Evolutionary conservation across 768 basidiomycete species (phyloP), one percentile per base, ranked within the genome.

Genomic region (Rubroboletus pulcherrimus): DNA sequence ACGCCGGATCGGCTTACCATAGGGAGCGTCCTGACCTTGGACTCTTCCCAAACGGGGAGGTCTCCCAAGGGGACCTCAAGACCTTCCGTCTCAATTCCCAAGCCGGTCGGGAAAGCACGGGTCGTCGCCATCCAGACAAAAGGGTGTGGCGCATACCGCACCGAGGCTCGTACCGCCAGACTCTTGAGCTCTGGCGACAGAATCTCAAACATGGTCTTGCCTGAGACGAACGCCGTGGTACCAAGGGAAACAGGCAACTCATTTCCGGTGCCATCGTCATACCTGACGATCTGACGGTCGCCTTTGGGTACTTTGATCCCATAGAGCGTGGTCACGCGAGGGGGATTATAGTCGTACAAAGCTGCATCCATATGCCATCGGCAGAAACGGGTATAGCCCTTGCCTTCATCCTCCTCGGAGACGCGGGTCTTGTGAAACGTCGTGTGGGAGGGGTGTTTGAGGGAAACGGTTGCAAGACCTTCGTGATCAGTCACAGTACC

Each of bases 311-410:
- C 86, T 3, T 63, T 75, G 57, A 94, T 77, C 1, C 84, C 90
- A 61, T 91, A 93, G n/a, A 94, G 81, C 0, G 92, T 90, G 7
- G 93, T 94, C 40, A 90, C 93, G 59, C 80, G 86, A 4, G 92
- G 92, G n/a, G 89, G 89, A n/a, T 82, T 81, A 12, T 87, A 77
- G 53, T 86, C 82, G 66, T 89, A 90, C 37, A 92, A 72, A 3
- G 91, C 91, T 1, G 93, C 93, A 62, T 94, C 93, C 71, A 94
- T 93, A 69, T 95, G 91, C 91, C 92, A 93, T 47, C 93, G 77
- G 70, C 92, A 93, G 78, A 89, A 94, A 38, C 91, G 81, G 19
- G 91, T 93, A 47, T 78, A 71, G n/a, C 90, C 91, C 49, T 80
- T 78, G 7, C 73, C 82, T 61, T 88, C 87, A 58, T 94, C 93